Conservation (phyloP, 257 asterid species). For the Fraxinus excelsior region DNA sequence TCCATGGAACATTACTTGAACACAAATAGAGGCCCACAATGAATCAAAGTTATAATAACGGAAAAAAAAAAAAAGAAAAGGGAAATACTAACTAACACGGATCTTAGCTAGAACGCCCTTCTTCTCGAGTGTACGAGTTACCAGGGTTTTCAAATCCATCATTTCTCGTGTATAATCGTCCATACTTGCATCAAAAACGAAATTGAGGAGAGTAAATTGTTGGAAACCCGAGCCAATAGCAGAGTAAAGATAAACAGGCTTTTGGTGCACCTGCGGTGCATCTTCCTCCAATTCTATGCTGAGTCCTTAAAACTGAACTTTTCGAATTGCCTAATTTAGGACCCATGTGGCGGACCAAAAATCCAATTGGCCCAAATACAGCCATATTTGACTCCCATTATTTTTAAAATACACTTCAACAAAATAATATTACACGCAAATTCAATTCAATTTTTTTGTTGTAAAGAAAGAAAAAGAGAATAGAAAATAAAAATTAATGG, state of each 20-base stretch:
- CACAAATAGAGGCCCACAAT: background rate
- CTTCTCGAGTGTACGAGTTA: conserved; percentile 96
- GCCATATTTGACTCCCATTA: too few relatives aligned
- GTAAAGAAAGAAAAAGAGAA: too few relatives aligned
- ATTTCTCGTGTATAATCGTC: conserved; percentile 96
- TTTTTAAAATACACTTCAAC: too few relatives aligned
- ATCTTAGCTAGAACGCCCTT: conserved; percentile 99
- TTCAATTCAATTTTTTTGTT: too few relatives aligned
- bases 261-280: background rate
- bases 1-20: background rate
- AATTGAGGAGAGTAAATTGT: conserved; percentile 23
- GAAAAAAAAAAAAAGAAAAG: conserved; percentile 7
- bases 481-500: too few relatives aligned
- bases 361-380: too few relatives aligned
- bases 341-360: too few relatives aligned
- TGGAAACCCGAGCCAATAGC: background rate
- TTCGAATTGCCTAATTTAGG: too few relatives aligned
- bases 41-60: background rate
- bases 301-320: too few relatives aligned
- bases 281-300: too few relatives aligned
- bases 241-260: conserved; percentile 4
- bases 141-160: conserved; percentile 99
- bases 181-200: conserved; percentile 27
- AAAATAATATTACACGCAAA: too few relatives aligned
- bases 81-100: conserved; percentile 64